A percentile compares a stretch with the other conserved stretches of the same genome.
phyloP scores from a whole-genome alignment of 2,329 filamentous ascomycete species.

The Ilyonectria robusta region DNA sequence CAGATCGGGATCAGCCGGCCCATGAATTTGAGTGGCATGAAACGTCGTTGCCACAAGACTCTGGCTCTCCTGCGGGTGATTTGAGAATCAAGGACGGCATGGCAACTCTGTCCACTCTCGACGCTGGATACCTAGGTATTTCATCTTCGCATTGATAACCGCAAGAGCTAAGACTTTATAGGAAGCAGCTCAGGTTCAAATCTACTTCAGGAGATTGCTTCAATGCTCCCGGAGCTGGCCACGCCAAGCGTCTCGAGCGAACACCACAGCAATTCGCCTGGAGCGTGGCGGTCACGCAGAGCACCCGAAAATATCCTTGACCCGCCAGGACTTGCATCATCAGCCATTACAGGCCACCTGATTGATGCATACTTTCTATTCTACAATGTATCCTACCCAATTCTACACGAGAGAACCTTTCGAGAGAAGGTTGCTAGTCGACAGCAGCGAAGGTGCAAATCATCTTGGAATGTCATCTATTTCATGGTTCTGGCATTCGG shows the following conservation, averaged over 20 bases:
- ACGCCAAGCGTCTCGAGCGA: constrained; percentile 2
- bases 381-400: constrained; percentile 59
- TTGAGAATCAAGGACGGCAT: constrained; percentile 44
- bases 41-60: constrained; percentile 20
- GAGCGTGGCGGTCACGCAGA: not conserved
- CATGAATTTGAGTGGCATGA: constrained; percentile 43
- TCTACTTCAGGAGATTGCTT: constrained; percentile 43
- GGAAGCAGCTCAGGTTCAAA: constrained; percentile 49
- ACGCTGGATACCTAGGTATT: constrained; percentile 46
- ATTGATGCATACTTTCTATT: constrained; percentile 58
- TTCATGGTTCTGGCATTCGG: constrained; percentile 48
- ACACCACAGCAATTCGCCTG: constrained; percentile 17
- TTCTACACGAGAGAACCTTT: constrained; percentile 60
- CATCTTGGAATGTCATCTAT: constrained; percentile 45
- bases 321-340: constrained; percentile 27
- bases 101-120: constrained; percentile 40
- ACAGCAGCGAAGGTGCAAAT: constrained; percentile 20
- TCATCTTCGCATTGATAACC: not conserved
- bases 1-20: constrained; percentile 14
- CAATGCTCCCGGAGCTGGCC: constrained; percentile 25
- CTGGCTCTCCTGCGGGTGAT: constrained; percentile 16
- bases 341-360: constrained; percentile 38
- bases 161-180: constrained; percentile 2
- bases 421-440: constrained; percentile 38
- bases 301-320: constrained; percentile 18